phyloP scores from a whole-genome alignment of 2,329 filamentous ascomycete species.

The Epichloe bromicola region DNA sequence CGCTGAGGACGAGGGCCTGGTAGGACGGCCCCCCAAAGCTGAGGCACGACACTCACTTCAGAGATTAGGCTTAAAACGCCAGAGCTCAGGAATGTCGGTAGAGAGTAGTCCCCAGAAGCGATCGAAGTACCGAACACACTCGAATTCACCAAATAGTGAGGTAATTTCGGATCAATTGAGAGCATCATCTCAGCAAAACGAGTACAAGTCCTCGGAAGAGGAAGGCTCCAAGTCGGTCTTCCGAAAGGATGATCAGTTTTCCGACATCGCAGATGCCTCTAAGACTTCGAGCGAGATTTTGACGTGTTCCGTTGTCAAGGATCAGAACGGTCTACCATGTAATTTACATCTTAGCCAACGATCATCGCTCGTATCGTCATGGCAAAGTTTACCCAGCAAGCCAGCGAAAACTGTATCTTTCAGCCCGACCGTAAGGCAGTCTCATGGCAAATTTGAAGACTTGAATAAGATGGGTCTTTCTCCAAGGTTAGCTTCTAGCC shows the following conservation, averaged over 20 bases:
- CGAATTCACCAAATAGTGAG: neutral
- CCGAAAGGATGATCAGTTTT: neutral
- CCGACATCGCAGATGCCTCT: neutral
- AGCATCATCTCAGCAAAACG: neutral
- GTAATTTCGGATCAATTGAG: neutral
- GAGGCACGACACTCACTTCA: neutral
- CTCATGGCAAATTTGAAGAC: neutral
- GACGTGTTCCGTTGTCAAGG: neutral
- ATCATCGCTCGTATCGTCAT: slow-evolving; percentile 15
- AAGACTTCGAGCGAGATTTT: neutral
- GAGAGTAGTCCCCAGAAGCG: slow-evolving; percentile 1
- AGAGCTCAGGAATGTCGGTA: neutral
- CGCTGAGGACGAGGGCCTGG: slow-evolving; percentile 25
- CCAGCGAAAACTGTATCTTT: neutral
- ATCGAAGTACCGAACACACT: neutral
- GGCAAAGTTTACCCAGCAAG: slow-evolving; percentile 29
- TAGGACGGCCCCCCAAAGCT: slow-evolving; percentile 11
- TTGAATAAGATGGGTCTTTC: neutral
- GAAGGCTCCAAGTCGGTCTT: neutral
- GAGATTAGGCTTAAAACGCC: neutral
- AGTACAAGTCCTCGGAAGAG: neutral
- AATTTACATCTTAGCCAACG: neutral
- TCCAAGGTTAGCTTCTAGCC: neutral
- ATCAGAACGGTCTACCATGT: neutral
- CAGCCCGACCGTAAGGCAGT: neutral